Evolutionary conservation across 1,284 basidiomycete genomes (phyloP).

Genomic region (Apiotrichum veenhuisii): DNA sequence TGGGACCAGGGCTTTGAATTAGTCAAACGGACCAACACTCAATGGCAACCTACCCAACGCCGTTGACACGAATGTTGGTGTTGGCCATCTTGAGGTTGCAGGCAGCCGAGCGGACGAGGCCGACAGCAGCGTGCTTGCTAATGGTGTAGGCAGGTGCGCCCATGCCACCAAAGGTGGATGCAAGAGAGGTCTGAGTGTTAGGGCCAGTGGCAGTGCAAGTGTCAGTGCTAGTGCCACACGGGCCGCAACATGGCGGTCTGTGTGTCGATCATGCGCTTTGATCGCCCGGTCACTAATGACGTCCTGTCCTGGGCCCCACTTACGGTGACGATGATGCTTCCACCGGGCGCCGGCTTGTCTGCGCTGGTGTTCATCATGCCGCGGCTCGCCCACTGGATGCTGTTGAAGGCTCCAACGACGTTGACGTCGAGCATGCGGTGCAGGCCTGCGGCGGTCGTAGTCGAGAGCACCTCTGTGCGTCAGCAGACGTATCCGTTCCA

Average conservation of each 20-base stretch:
- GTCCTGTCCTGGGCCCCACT: neutral
- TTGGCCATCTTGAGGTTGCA: conserved; percentile 12
- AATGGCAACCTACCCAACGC: conserved; percentile 2
- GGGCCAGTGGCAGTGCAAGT: neutral
- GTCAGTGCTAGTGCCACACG: neutral
- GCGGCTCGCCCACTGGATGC: conserved; percentile 14
- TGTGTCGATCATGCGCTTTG: neutral
- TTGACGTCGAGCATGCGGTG: conserved; percentile 17
- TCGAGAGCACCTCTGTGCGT: conserved; percentile 9
- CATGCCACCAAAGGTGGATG: conserved; percentile 12
- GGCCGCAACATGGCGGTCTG: neutral
- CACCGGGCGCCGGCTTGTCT: conserved; percentile 12
- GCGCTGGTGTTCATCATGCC: conserved; percentile 14
- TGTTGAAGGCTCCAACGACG: conserved; percentile 18
- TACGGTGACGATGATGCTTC: conserved; percentile 19
- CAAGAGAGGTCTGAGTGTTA: conserved; percentile 10
- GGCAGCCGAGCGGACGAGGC: conserved; percentile 13
- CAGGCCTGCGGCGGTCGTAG: conserved; percentile 6
- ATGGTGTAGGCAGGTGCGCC: conserved; percentile 15
- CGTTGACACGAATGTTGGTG: conserved; percentile 17
- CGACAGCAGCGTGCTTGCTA: conserved; percentile 15
- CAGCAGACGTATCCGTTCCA: too few relatives aligned
- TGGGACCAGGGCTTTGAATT: conserved; percentile 7
- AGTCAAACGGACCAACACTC: neutral
- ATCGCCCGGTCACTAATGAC: too few relatives aligned